Evolutionary conservation across 1,139 yeast species (phyloP), one percentile per base, ranked within the genome.

Genomic region (Komagataea norvegica): DNA sequence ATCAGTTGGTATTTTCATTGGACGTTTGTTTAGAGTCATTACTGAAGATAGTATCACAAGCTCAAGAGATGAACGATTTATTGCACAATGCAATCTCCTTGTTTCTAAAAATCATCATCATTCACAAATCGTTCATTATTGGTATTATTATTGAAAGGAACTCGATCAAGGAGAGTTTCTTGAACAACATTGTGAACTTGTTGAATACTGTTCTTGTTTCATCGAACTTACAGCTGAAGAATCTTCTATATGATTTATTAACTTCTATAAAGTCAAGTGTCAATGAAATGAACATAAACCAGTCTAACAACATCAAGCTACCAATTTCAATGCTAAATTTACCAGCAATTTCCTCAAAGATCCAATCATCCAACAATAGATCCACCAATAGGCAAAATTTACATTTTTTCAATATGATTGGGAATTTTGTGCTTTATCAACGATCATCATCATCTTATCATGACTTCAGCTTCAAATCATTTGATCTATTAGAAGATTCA

Each of bases 401-500:
- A 8, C 51, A 49, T 25, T 53, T 49, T 23, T 57, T 46, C 15
- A 39, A 32, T 29, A 25, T 40, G 20, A 45, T 54, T 13, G 43
- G 47, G 3, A 56, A 64, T 39, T 52, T 69, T 27, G 55, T 56
- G 33, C 46, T 68, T 8, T 60, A 49, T 40, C 62, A 66, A 24
- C 60, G 59, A 31, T 41, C 55, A 14, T 49, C 48, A 6, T 59
- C 60, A 8, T 44, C 52, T 1, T 63, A 62, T 42, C 42, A 56
- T 9, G 68, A 62, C 18, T 61, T 70, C 37, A 57, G 52, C 16
- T 52, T 67, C 23, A 63, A 70, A 38, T 61, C 75, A 6, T 82
- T 79, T 59, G 91, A 83, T 51, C 60, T 84, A 38, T 65, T 85
- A 37, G 93, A 84, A 53, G 89, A 82, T 46, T 68, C 84, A 1